phyloP scores from a whole-genome alignment of 176 grass and related monocot species.

The Metroxylon sagu region DNA sequence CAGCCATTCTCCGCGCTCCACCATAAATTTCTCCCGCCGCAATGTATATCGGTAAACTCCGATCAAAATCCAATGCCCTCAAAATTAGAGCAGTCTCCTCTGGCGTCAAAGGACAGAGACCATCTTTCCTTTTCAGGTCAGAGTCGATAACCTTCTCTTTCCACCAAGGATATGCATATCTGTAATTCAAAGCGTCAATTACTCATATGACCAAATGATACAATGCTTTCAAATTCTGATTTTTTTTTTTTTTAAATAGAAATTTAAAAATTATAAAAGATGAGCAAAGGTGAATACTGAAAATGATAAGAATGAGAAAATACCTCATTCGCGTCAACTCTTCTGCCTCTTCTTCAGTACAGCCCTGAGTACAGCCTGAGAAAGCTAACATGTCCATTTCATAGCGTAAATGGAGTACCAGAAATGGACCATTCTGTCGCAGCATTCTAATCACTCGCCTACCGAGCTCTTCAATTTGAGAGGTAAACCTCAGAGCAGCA shows the following conservation, averaged over 20 bases:
- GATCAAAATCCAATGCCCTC: slow-evolving; percentile 63
- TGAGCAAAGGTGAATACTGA: no score
- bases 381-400: slow-evolving; percentile 99
- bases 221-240: neutral
- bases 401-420: slow-evolving; percentile 89
- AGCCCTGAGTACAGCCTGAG: slow-evolving; percentile 89
- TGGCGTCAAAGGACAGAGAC: slow-evolving; percentile 79
- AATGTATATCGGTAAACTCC: slow-evolving; percentile 67
- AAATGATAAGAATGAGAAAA: neutral
- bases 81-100: slow-evolving; percentile 82
- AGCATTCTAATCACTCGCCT: slow-evolving; percentile 65
- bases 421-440: slow-evolving; percentile 56
- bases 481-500: slow-evolving; percentile 68
- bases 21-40: slow-evolving; percentile 96
- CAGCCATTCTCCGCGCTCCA: slow-evolving; percentile 72
- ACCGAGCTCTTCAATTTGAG: slow-evolving; percentile 77
- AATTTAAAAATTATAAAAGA: neutral
- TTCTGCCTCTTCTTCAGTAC: slow-evolving; percentile 51
- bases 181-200: slow-evolving; percentile 21
- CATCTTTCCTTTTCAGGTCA: slow-evolving; percentile 61
- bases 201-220: no score
- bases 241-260: neutral
- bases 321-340: slow-evolving; percentile 95
- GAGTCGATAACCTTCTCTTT: slow-evolving; percentile 97
- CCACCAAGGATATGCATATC: slow-evolving; percentile 99